Evolutionary conservation across 306 rosid species (phyloP).

Genomic region (Fragaria ananassa): DNA sequence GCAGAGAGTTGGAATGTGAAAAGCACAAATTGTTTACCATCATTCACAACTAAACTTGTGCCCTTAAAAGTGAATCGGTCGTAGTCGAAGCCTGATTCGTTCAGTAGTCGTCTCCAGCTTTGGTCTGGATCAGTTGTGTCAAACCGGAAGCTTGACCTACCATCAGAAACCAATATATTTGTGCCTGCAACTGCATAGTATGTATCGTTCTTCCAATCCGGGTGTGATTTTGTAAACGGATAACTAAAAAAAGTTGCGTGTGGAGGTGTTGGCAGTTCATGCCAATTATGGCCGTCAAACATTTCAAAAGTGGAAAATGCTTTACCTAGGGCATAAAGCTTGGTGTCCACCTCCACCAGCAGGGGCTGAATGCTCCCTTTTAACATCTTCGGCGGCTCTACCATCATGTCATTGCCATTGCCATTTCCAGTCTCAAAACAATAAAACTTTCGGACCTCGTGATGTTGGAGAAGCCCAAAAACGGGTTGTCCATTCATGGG

Average conservation of each 20-base stretch:
- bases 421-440: neutral
- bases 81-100: no score
- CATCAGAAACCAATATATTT: neutral
- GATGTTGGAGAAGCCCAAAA: neutral
- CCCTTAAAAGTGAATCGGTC: no score
- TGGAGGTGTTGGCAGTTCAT: neutral
- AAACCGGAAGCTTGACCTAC: neutral
- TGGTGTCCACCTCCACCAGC: no score
- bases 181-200: neutral
- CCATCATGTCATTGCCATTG: neutral
- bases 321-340: no score
- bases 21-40: no score
- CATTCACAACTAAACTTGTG: no score
- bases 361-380: neutral
- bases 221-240: neutral
- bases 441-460: neutral
- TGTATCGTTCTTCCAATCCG: no score
- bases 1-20: neutral
- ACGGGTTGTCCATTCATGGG: neutral
- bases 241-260: no score
- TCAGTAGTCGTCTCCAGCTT: neutral
- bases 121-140: neutral
- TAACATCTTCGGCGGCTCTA: neutral
- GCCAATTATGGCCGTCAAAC: no score
- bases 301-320: no score